phyloP scores from a whole-genome alignment of 2,329 filamentous ascomycete species.

The Botryotinia calthae region DNA sequence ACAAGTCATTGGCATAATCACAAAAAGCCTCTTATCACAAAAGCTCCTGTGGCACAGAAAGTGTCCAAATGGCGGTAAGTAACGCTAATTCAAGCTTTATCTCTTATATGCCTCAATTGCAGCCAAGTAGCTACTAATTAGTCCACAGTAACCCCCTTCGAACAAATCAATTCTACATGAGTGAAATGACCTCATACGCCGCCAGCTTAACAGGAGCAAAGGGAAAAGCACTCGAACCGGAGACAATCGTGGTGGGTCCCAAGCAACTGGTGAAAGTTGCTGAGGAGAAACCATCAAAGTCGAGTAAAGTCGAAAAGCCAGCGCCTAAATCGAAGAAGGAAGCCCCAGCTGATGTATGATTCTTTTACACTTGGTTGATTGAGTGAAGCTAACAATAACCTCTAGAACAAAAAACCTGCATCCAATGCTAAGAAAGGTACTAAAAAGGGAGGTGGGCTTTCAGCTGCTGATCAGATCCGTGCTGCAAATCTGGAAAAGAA shows the following conservation, averaged over 20 bases:
- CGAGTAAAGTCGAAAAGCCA: constrained; percentile 24
- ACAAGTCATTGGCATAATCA: constrained; percentile 62
- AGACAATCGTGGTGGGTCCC: constrained; percentile 55
- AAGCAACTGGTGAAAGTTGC: constrained; percentile 34
- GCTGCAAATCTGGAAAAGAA: constrained; percentile 37
- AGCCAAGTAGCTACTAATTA: background rate
- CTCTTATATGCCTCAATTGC: background rate
- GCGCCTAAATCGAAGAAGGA: constrained; percentile 31
- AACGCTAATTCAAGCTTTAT: background rate
- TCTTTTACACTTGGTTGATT: background rate
- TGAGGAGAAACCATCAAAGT: constrained; percentile 33
- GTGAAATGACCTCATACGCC: constrained; percentile 65
- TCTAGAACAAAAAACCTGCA: constrained; percentile 21
- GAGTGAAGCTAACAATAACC: background rate
- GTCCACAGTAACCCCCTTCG: constrained; percentile 36
- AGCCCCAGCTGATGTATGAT: constrained; percentile 23
- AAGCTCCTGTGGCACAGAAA: constrained; percentile 44
- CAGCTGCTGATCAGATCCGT: constrained; percentile 39
- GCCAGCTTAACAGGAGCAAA: constrained; percentile 65
- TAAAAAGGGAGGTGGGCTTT: constrained; percentile 41
- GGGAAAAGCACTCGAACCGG: constrained; percentile 62
- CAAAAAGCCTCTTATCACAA: constrained; percentile 49
- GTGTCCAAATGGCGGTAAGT: constrained; percentile 39
- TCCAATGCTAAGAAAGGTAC: constrained; percentile 33
- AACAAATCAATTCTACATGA: constrained; percentile 60